A percentile compares a stretch with the other conserved stretches of the same genome.
Evolutionary conservation across 2,329 filamentous ascomycete species (phyloP).

Genomic region (Fusarium temperatum): DNA sequence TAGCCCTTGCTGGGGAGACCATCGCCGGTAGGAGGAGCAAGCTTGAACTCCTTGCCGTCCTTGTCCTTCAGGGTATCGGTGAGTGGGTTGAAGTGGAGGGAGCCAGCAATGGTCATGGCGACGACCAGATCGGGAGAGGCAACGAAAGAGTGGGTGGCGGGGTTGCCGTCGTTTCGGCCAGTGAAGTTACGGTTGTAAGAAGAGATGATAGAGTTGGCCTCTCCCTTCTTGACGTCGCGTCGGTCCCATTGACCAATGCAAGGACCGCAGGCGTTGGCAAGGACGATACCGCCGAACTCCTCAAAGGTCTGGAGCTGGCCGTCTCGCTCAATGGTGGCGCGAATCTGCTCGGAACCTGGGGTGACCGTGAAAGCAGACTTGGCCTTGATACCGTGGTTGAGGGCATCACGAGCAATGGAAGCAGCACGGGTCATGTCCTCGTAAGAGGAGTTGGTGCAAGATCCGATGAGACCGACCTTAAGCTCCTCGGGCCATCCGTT

Average conservation of each 20-base stretch:
- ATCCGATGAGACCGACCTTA: constrained; percentile 93
- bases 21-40: constrained; percentile 80
- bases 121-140: constrained; percentile 91
- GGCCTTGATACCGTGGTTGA: constrained; percentile 87
- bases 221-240: constrained; percentile 91
- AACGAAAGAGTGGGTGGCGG: constrained; percentile 92
- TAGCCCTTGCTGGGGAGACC: constrained; percentile 85
- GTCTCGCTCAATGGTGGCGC: constrained; percentile 91
- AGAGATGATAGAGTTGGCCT: constrained; percentile 95
- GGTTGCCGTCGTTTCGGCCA: constrained; percentile 95
- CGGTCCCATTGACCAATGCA: constrained; percentile 98
- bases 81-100: constrained; percentile 92
- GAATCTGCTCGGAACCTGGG: constrained; percentile 95
- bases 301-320: constrained; percentile 87
- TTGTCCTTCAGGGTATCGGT: constrained; percentile 93
- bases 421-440: constrained; percentile 98
- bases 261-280: constrained; percentile 94
- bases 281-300: constrained; percentile 84
- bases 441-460: constrained; percentile 98
- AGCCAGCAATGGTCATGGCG: constrained; percentile 83
- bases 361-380: constrained; percentile 95
- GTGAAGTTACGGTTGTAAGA: constrained; percentile 99
- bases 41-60: constrained; percentile 95
- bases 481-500: constrained; percentile 93
- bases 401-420: constrained; percentile 89